Base-by-base conservation (phyloP, 2,329 filamentous ascomycete genomes). In the Curvularia sp. region DNA sequence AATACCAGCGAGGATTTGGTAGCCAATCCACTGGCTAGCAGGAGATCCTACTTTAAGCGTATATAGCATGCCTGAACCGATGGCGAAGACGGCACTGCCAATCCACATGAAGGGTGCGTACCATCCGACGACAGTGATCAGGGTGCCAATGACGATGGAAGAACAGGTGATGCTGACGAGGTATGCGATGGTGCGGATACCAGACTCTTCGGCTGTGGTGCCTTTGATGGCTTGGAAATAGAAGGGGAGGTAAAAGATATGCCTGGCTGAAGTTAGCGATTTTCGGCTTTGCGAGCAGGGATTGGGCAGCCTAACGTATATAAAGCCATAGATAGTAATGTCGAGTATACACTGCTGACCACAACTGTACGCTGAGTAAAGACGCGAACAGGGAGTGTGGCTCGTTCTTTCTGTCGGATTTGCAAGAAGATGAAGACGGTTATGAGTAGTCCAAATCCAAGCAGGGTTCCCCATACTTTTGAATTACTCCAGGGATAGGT, bases 401-500 rank as follows among this genome's bases (percentile, higher is more conserved):
- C 73, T 5, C 65, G 58, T 18, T 76, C 73, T 13, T 66, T 60
- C 43, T 71, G 67, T 18, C 67, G 60, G 31, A 75, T 55, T 47
- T 78, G 71, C 9, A 76, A 64, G 10, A 20, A 60, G 44, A 76
- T 70, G 60, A 86, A 86, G 4, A 77, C 62, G 22, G 81, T 68
- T 38, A 82, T 75, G 0, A 82, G 65, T 0, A 85, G 70, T 0
- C 77, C 83, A 22, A 82, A 82, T 0, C 83, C 67, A 4, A 83
- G 74, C 69, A 84, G 82, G 1, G 82, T 74, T 0, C 77, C 78
- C 60, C 87, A 86, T n/a, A 80, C 78, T 0, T 77, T 74, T 0
- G 77, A 79, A 8, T 78, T 77, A 49, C 75, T 66, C 85, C 85
- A 88, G 51, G 71, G 49, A 48, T 81, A 73, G 39, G 80, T 79